Percentiles rank a stretch among this genome's conserved stretches.
Evolutionary conservation across 768 basidiomycete species (phyloP).

Genomic region (Rhodotorula diobovata): DNA sequence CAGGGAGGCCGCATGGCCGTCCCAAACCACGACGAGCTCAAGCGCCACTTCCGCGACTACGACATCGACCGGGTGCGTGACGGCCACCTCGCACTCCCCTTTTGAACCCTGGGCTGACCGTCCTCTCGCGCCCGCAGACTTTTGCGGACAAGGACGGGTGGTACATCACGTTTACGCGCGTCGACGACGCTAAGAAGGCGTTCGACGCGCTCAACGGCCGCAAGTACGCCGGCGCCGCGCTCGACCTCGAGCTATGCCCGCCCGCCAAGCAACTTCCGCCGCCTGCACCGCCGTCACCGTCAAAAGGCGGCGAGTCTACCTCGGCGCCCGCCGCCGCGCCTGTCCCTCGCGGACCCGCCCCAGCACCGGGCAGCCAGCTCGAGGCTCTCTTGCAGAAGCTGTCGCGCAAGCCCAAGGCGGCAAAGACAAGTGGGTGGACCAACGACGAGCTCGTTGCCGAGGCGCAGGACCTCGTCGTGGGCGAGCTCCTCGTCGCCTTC

Average conservation of each 20-base stretch:
- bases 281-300: neutral
- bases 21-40: conserved; percentile 32
- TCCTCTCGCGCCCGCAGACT: conserved; percentile 3
- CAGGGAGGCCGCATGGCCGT: conserved; percentile 2
- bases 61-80: conserved; percentile 29
- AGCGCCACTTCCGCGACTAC: conserved; percentile 27
- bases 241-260: conserved; percentile 33
- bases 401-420: neutral
- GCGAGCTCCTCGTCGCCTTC: conserved; percentile 37
- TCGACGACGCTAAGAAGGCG: conserved; percentile 63
- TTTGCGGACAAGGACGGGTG: conserved; percentile 52
- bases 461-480: conserved; percentile 34
- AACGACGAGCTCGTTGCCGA: conserved; percentile 33
- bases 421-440: conserved; percentile 37
- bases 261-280: neutral
- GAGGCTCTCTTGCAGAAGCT: conserved; percentile 22
- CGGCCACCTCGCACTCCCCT: neutral
- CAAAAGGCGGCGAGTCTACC: neutral
- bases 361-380: conserved; percentile 6
- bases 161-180: conserved; percentile 72
- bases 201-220: conserved; percentile 57
- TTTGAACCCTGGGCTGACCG: no score
- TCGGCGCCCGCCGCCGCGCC: neutral
- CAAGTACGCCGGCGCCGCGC: conserved; percentile 40
- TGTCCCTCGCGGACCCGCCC: neutral